Evolutionary conservation across 129 eudicot genomes (phyloP).

Genomic region (Artemisia argyi): DNA sequence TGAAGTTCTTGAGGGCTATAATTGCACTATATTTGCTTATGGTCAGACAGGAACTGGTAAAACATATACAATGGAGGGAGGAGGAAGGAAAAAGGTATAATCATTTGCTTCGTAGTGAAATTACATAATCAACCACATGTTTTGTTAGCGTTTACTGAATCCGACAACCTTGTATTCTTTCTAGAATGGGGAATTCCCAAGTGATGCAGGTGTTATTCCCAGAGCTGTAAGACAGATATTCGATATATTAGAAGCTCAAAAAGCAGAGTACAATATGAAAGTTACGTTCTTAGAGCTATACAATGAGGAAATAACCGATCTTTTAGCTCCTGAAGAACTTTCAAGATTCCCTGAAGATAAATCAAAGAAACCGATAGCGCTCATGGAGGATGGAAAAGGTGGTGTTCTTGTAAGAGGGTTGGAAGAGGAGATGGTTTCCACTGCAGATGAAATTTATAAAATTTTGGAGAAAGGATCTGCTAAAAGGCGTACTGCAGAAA

Average conservation of each 20-base stretch:
- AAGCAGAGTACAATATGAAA: conserved; percentile 86
- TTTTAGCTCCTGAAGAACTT: conserved; percentile 78
- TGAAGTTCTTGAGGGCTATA: conserved; percentile 87
- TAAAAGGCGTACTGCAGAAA: conserved; percentile 84
- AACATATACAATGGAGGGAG: conserved; percentile 9
- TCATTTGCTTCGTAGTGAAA: not conserved
- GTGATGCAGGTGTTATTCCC: conserved; percentile 91
- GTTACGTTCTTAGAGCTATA: conserved; percentile 77
- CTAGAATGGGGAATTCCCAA: conserved; percentile 85
- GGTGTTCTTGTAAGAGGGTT: conserved; percentile 82
- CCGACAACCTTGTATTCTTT: not conserved
- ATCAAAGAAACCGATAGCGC: conserved; percentile 80
- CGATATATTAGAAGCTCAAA: conserved; percentile 76
- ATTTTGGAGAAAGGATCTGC: conserved; percentile 91
- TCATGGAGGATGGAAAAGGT: conserved; percentile 94
- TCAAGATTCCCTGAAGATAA: conserved; percentile 69
- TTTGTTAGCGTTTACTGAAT: not conserved
- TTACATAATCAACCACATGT: not conserved
- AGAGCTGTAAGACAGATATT: conserved; percentile 81
- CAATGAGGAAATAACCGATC: conserved; percentile 87
- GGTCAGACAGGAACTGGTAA: conserved; percentile 1
- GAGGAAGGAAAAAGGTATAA: not conserved
- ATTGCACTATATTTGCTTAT: conserved; percentile 49
- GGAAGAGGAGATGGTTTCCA: conserved; percentile 80
- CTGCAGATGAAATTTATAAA: conserved; percentile 83